phyloP scores from a whole-genome alignment of 495 filamentous ascomycete genomes.

The Aspergillus avenaceus region DNA sequence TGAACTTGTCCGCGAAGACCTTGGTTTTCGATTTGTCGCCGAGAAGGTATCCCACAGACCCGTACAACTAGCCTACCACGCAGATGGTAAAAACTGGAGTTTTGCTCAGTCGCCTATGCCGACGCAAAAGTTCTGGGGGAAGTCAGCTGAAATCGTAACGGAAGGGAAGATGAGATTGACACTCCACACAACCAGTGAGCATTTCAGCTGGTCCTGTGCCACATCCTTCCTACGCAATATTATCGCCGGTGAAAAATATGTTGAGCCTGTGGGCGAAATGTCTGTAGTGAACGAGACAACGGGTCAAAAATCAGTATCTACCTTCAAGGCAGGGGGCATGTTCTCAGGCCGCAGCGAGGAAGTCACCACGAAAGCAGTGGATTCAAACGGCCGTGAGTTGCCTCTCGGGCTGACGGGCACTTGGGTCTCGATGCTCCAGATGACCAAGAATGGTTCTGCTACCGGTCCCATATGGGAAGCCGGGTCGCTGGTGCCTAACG shows the following conservation, averaged over 20 bases:
- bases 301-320: constrained; percentile 71
- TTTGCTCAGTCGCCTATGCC: constrained; percentile 82
- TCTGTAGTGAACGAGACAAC: constrained; percentile 74
- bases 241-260: constrained; percentile 96
- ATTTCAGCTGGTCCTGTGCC: constrained; percentile 77
- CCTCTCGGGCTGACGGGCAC: constrained; percentile 68
- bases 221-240: constrained; percentile 93
- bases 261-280: constrained; percentile 90
- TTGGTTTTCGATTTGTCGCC: constrained; percentile 81
- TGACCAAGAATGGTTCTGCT: constrained; percentile 54
- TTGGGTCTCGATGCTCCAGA: constrained; percentile 71
- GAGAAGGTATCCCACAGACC: constrained; percentile 94
- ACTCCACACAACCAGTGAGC: constrained; percentile 66
- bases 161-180: constrained; percentile 78
- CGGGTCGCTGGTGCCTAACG: constrained; percentile 69
- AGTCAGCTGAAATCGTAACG: constrained; percentile 86
- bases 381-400: constrained; percentile 54
- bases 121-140: constrained; percentile 97
- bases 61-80: constrained; percentile 88
- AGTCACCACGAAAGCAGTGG: constrained; percentile 67
- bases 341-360: constrained; percentile 94
- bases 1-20: constrained; percentile 85
- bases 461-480: constrained; percentile 67
- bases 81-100: constrained; percentile 78
- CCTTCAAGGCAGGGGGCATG: constrained; percentile 92